phyloP scores from a whole-genome alignment of 495 filamentous ascomycete species.

The Corynascus novoguineensis region DNA sequence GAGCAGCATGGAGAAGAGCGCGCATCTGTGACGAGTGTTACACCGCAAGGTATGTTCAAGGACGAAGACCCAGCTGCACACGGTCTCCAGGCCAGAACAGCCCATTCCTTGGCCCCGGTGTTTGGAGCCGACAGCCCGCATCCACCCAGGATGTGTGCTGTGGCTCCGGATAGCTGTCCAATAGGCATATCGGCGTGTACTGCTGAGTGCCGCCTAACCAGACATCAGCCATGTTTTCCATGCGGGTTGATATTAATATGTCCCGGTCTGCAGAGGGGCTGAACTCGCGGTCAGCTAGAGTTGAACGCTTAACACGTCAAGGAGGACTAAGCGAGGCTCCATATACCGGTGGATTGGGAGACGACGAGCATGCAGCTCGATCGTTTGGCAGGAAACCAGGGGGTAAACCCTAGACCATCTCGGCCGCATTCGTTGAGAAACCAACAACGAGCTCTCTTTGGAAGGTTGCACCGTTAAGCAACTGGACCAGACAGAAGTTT shows the following conservation, averaged over 20 bases:
- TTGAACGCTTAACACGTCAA: constrained; percentile 10
- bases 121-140: neutral
- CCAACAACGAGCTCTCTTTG: neutral
- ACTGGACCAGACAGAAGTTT: neutral
- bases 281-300: constrained; percentile 7
- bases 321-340: constrained; percentile 11
- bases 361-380: too few relatives aligned
- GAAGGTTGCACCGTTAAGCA: neutral
- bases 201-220: constrained; percentile 15
- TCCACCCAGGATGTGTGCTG: neutral
- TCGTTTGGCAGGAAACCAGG: too few relatives aligned
- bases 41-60: neutral
- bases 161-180: neutral
- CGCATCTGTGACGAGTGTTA: constrained; percentile 11
- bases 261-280: constrained; percentile 13
- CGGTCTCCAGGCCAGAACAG: neutral
- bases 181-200: constrained; percentile 15
- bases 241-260: constrained; percentile 31
- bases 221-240: constrained; percentile 19
- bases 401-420: too few relatives aligned
- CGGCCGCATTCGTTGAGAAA: neutral
- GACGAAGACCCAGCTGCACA: neutral
- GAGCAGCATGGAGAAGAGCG: constrained; percentile 4
- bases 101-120: neutral
- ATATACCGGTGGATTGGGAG: too few relatives aligned